These are phyloP conservation scores for Pilaira anomala DNA, from an alignment of 192 early-diverging fungal genomes.

Conservation along the genomic window DNA sequence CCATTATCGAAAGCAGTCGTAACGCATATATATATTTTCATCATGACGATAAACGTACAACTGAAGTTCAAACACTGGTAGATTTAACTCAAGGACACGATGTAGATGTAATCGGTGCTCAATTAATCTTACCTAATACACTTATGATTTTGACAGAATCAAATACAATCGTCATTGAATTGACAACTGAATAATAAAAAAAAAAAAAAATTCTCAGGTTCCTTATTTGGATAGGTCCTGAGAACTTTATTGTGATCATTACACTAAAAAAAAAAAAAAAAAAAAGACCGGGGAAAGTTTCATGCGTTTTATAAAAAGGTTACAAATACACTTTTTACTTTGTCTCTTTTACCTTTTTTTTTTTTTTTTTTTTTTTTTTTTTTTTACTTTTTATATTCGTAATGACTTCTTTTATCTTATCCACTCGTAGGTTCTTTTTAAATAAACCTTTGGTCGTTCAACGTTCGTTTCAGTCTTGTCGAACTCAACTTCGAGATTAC, in stretches of 20 bases:
- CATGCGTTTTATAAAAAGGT: neutral
- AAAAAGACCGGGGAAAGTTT: too few relatives aligned
- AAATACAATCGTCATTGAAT: conserved; percentile 13
- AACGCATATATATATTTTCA: conserved; percentile 52
- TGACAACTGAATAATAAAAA: neutral
- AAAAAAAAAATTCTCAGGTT: neutral
- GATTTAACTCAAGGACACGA: conserved; percentile 44
- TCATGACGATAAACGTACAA: conserved; percentile 26
- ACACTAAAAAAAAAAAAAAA: neutral
- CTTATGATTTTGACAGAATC: conserved; percentile 41
- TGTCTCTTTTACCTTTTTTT: neutral
- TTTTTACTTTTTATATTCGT: too few relatives aligned
- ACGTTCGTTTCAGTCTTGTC: conserved; percentile 7
- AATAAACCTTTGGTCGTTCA: neutral
- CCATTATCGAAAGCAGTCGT: conserved; percentile 49
- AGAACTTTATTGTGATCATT: neutral
- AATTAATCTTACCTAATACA: conserved; percentile 39
- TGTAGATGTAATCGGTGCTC: conserved; percentile 46
- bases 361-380: neutral
- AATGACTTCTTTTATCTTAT: neutral
- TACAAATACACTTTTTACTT: neutral
- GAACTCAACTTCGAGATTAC: conserved; percentile 1
- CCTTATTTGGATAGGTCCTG: neutral
- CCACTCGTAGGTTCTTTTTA: neutral
- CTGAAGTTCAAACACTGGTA: conserved; percentile 42